Evolutionary conservation across 768 basidiomycete species (phyloP).

Genomic region (Punctularia strigosozonata): DNA sequence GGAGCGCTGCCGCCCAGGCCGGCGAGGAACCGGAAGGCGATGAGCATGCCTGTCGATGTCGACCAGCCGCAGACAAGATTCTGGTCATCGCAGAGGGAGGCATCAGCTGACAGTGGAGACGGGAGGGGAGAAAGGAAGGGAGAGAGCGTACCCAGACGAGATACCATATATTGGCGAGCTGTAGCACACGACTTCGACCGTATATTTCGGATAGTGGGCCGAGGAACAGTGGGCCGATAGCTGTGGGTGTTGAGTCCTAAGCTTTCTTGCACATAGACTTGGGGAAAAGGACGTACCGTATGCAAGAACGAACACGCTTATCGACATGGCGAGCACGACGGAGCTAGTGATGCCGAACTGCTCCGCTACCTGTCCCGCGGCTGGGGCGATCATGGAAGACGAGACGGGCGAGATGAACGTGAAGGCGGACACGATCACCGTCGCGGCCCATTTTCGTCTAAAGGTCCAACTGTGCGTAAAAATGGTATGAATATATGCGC

Average conservation of each 20-base stretch:
- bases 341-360: slow-evolving; percentile 43
- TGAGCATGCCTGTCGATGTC: slow-evolving; percentile 40
- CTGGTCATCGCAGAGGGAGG: slow-evolving; percentile 29
- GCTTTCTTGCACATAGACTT: no score
- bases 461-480: slow-evolving; percentile 38
- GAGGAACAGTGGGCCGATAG: slow-evolving; percentile 31
- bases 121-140: not conserved
- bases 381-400: slow-evolving; percentile 68
- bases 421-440: slow-evolving; percentile 51
- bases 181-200: slow-evolving; percentile 52
- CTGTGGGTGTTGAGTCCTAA: slow-evolving; percentile 23
- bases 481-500: not conserved
- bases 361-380: slow-evolving; percentile 33
- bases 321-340: slow-evolving; percentile 41
- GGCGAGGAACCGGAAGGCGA: slow-evolving; percentile 57
- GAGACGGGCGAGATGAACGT: slow-evolving; percentile 61
- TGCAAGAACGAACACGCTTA: slow-evolving; percentile 47
- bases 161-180: slow-evolving; percentile 54
- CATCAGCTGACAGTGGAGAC: not conserved
- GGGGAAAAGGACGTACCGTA: slow-evolving; percentile 30
- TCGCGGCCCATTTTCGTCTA: slow-evolving; percentile 51
- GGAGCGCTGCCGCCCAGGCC: slow-evolving; percentile 69
- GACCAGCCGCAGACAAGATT: slow-evolving; percentile 51
- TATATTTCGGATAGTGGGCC: slow-evolving; percentile 66
- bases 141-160: slow-evolving; percentile 29